Evolutionary conservation across 768 basidiomycete genomes (phyloP).

Genomic region (Auricularia sp.): DNA sequence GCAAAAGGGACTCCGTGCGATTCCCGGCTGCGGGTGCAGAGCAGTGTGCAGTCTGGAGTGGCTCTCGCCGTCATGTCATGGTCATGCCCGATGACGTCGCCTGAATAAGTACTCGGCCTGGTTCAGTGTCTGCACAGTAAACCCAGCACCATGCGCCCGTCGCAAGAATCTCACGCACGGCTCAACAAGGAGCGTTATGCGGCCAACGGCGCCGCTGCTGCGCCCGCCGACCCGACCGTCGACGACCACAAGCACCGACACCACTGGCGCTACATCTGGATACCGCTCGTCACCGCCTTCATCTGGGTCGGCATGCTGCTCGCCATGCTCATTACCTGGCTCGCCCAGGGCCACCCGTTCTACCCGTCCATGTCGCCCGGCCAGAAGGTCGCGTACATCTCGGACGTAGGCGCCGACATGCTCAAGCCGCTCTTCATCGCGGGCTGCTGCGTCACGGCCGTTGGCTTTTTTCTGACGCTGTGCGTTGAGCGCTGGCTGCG

Average conservation of each 20-base stretch:
- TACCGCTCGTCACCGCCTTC: constrained; percentile 49
- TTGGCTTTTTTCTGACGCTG: constrained; percentile 52
- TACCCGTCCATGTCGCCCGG: constrained; percentile 25
- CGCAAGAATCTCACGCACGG: not conserved
- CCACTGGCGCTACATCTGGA: constrained; percentile 24
- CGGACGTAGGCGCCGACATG: constrained; percentile 63
- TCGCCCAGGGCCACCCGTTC: constrained; percentile 50
- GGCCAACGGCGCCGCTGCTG: not conserved
- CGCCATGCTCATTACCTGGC: constrained; percentile 65
- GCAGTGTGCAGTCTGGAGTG: too few species aligned
- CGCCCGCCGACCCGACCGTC: not conserved
- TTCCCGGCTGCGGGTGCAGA: too few species aligned
- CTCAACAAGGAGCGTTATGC: not conserved
- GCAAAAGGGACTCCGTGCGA: too few species aligned
- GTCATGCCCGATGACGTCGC: too few species aligned
- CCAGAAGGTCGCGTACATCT: constrained; percentile 63
- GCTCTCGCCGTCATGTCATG: too few species aligned
- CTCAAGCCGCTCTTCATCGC: constrained; percentile 69
- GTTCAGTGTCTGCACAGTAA: too few species aligned
- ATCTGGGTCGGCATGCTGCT: constrained; percentile 62
- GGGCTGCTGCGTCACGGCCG: constrained; percentile 53
- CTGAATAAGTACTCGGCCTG: too few species aligned
- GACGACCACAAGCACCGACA: not conserved
- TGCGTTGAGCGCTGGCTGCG: constrained; percentile 52
- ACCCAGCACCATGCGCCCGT: not conserved